Evolutionary conservation across 768 basidiomycete genomes (phyloP).

Genomic region (Kwoniella sp.): DNA sequence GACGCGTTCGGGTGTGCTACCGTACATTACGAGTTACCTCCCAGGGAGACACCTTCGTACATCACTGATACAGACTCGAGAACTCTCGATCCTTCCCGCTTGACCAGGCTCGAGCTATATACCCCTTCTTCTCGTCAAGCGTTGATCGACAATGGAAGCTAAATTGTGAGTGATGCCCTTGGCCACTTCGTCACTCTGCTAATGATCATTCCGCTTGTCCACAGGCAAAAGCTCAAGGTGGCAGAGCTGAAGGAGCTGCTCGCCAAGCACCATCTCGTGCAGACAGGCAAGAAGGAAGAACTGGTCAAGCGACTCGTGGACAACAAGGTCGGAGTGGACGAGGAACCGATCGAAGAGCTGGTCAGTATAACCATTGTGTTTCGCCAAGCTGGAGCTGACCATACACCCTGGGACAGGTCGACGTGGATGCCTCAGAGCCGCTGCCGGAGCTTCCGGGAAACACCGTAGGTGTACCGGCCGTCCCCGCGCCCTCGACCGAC

Average conservation of each 20-base stretch:
- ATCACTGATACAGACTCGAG: too few species aligned
- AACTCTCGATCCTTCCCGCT: too few species aligned
- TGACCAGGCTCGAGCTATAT: too few species aligned
- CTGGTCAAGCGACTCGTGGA: constrained; percentile 40
- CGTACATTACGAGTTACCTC: too few species aligned
- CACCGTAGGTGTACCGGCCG: background rate
- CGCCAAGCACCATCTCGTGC: constrained; percentile 32
- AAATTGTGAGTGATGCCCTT: constrained; percentile 17
- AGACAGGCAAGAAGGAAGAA: constrained; percentile 45
- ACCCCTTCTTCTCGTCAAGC: too few species aligned
- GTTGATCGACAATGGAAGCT: constrained; percentile 35
- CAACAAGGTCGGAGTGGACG: constrained; percentile 21
- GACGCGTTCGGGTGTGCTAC: too few species aligned
- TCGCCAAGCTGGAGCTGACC: background rate
- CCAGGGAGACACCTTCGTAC: too few species aligned
- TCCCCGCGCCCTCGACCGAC: constrained; percentile 5
- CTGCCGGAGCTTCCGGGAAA: constrained; percentile 11
- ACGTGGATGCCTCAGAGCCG: constrained; percentile 12
- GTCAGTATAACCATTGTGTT: constrained; percentile 16
- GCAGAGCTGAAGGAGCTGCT: constrained; percentile 43
- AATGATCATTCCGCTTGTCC: background rate
- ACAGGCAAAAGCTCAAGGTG: constrained; percentile 45
- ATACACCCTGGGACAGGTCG: constrained; percentile 7
- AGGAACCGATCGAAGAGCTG: constrained; percentile 20
- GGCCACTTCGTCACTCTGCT: background rate